Evolutionary conservation across 345 rosid species (phyloP).

Genomic region (Heritiera littoralis): DNA sequence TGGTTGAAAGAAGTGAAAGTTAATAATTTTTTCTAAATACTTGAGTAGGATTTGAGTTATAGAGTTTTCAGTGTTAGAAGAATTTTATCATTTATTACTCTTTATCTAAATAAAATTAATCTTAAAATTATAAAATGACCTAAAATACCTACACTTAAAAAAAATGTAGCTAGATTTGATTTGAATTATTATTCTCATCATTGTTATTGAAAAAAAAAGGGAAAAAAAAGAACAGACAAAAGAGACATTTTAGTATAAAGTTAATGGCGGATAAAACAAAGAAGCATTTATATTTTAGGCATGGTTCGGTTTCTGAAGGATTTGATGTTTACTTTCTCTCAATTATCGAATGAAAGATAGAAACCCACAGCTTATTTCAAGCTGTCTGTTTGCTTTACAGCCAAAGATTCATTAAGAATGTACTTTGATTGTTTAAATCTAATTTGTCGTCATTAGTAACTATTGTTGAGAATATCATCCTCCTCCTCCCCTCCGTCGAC

Average conservation of each 20-base stretch:
- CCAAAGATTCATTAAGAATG: constrained; percentile 16
- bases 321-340: constrained; percentile 26
- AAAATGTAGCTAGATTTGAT: constrained; percentile 4
- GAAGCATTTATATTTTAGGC: constrained; percentile 22
- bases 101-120: too few species aligned
- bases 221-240: neutral
- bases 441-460: neutral
- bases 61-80: too few species aligned
- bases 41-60: too few species aligned
- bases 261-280: constrained; percentile 17
- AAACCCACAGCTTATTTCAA: constrained; percentile 21
- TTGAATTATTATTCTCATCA: neutral
- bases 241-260: neutral
- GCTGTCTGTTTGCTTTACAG: constrained; percentile 17
- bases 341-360: constrained; percentile 19
- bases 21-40: too few species aligned
- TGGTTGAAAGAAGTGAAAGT: too few species aligned
- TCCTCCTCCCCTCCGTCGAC: neutral
- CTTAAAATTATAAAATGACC: too few species aligned
- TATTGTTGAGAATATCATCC: neutral
- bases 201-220: constrained; percentile 3
- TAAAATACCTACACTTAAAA: too few species aligned
- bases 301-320: neutral
- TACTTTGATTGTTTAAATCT: neutral
- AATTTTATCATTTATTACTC: too few species aligned